These are phyloP conservation scores for Cardamine chenopodiifolia DNA, from an alignment of 345 rosid genomes.

Conservation along the genomic window DNA sequence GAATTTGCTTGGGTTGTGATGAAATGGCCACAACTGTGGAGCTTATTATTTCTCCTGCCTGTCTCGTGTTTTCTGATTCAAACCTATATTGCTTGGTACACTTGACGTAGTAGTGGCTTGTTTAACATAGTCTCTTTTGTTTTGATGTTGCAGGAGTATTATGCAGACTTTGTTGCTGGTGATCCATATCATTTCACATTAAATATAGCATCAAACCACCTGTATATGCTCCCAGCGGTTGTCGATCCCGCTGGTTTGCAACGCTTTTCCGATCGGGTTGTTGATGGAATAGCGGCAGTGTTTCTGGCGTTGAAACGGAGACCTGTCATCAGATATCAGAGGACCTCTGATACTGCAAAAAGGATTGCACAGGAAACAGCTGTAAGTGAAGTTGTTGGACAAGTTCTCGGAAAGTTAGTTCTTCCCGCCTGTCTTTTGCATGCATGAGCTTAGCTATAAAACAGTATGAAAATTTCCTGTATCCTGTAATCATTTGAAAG, in stretches of 20 bases:
- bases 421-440: background rate
- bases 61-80: slow-evolving; percentile 12
- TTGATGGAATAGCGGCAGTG: slow-evolving; percentile 85
- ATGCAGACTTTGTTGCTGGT: slow-evolving; percentile 88
- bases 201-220: slow-evolving; percentile 76
- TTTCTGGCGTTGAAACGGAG: slow-evolving; percentile 89
- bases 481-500: slow-evolving; percentile 15
- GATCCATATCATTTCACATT: slow-evolving; percentile 91
- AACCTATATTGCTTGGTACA: background rate
- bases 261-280: slow-evolving; percentile 76
- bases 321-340: slow-evolving; percentile 90
- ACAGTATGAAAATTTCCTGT: background rate
- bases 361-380: slow-evolving; percentile 95
- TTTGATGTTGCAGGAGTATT: slow-evolving; percentile 77
- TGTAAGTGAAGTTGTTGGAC: slow-evolving; percentile 52
- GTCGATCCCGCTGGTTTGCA: slow-evolving; percentile 92
- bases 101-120: slow-evolving; percentile 5
- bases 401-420: slow-evolving; percentile 11
- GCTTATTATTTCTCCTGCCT: background rate
- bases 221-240: slow-evolving; percentile 96
- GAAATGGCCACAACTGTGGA: background rate
- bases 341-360: slow-evolving; percentile 94
- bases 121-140: slow-evolving; percentile 13
- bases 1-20: slow-evolving; percentile 4
- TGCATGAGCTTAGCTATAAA: slow-evolving; percentile 1